These are phyloP conservation scores for Beauveria varroae DNA, from an alignment of 2,329 filamentous ascomycete genomes.

Conservation along the genomic window DNA sequence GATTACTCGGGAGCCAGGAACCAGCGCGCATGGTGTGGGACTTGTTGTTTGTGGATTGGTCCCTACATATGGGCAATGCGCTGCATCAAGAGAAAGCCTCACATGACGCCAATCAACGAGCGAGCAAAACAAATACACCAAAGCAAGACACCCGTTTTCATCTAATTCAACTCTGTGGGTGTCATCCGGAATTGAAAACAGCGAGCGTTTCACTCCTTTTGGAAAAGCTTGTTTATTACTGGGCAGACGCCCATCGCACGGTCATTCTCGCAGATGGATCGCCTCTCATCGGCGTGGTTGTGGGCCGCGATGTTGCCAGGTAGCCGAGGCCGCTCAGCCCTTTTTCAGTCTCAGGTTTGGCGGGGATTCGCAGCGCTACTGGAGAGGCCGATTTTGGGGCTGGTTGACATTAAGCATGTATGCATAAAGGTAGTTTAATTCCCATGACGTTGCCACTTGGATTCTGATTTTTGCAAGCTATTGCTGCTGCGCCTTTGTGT, in stretches of 20 bases:
- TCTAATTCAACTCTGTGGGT: not conserved
- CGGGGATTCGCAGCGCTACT: not conserved
- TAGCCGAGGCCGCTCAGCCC: not conserved
- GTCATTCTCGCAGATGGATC: not conserved
- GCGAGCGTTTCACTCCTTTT: not conserved
- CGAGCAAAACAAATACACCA: not conserved
- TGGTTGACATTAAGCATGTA: not conserved
- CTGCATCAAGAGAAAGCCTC: no score
- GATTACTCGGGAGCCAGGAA: not conserved
- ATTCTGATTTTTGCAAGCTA: not conserved
- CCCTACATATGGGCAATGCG: not conserved
- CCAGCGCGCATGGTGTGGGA: no score
- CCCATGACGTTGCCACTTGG: not conserved
- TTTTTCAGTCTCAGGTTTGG: not conserved
- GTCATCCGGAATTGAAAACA: not conserved
- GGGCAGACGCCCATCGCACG: not conserved
- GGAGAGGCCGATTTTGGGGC: not conserved
- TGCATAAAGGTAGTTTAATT: not conserved
- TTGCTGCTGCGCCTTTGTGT: not conserved
- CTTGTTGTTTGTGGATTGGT: not conserved
- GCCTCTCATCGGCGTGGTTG: not conserved
- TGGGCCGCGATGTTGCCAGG: not conserved
- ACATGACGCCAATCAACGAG: not conserved
- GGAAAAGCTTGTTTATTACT: not conserved
- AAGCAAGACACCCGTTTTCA: not conserved